These are phyloP conservation scores for Fomitopsis serialis DNA, from an alignment of 768 basidiomycete genomes.

Conservation along the genomic window DNA sequence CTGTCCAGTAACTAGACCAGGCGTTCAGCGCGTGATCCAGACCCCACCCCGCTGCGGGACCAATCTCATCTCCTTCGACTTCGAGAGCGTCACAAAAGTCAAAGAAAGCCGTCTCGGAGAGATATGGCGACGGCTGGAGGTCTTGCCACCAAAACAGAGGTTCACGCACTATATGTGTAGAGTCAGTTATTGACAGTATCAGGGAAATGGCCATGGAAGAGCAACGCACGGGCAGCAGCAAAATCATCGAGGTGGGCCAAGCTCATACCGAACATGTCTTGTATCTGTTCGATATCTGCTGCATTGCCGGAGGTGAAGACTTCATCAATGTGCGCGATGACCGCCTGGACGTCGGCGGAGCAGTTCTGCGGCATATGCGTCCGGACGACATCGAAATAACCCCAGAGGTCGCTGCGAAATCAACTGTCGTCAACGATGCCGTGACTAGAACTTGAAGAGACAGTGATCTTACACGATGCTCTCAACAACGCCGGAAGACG, in stretches of 20 bases:
- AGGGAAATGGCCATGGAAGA: background rate
- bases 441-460: background rate
- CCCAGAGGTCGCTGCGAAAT: slow-evolving; percentile 62
- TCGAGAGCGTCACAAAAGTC: slow-evolving; percentile 65
- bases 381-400: slow-evolving; percentile 68
- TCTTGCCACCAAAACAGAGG: slow-evolving; percentile 66
- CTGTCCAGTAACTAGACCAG: slow-evolving; percentile 56
- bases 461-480: slow-evolving; percentile 36
- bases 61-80: slow-evolving; percentile 50
- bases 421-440: background rate
- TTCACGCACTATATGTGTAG: slow-evolving; percentile 26
- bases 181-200: background rate
- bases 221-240: slow-evolving; percentile 44
- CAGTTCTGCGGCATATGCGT: slow-evolving; percentile 68
- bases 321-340: slow-evolving; percentile 56
- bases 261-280: slow-evolving; percentile 53
- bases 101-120: slow-evolving; percentile 43
- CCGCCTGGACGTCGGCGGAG: slow-evolving; percentile 64
- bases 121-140: slow-evolving; percentile 43
- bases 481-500: slow-evolving; percentile 62
- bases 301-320: slow-evolving; percentile 42
- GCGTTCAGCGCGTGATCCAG: slow-evolving; percentile 52
- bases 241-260: slow-evolving; percentile 63
- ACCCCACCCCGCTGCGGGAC: slow-evolving; percentile 56
- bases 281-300: slow-evolving; percentile 45